A percentile compares a stretch with the other conserved stretches of the same genome.
These are phyloP conservation scores for Neofusicoccum laricinum DNA, from an alignment of 2,329 filamentous ascomycete species.

Conservation along the genomic window DNA sequence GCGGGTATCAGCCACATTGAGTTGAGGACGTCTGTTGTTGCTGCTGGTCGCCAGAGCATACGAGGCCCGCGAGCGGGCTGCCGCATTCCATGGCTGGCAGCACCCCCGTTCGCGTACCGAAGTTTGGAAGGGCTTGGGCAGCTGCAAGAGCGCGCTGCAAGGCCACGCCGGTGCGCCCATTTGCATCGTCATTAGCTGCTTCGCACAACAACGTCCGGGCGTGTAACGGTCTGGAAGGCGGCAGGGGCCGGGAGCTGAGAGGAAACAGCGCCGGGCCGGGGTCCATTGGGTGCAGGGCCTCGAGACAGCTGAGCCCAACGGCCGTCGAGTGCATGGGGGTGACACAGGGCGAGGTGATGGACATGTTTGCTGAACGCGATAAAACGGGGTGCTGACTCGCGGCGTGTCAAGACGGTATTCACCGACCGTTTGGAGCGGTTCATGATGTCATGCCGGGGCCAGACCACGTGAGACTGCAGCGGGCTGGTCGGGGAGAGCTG, in stretches of 20 bases:
- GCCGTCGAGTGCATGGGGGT: background rate
- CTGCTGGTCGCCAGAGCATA: background rate
- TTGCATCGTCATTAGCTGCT: background rate
- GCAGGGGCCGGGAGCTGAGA: slow-evolving; percentile 9
- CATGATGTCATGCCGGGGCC: slow-evolving; percentile 13
- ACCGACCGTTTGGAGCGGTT: slow-evolving; percentile 6
- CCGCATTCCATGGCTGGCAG: background rate
- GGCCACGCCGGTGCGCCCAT: background rate
- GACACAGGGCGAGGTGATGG: background rate
- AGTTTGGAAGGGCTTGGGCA: background rate
- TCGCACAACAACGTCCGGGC: slow-evolving; percentile 15
- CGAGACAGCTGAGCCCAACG: background rate
- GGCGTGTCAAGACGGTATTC: background rate
- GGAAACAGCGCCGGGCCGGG: background rate
- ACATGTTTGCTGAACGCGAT: background rate
- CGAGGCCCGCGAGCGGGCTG: background rate
- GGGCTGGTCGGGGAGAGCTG: background rate
- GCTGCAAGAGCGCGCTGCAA: slow-evolving; percentile 10
- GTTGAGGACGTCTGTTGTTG: background rate
- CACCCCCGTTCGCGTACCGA: slow-evolving; percentile 3
- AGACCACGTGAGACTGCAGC: slow-evolving; percentile 12
- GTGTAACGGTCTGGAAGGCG: slow-evolving; percentile 16
- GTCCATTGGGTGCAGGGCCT: background rate
- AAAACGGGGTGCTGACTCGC: background rate
- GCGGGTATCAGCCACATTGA: slow-evolving; percentile 12